Evolutionary conservation across 768 basidiomycete genomes (phyloP), one percentile per base, ranked within the genome.

Genomic region (Lactarius hengduanensis): DNA sequence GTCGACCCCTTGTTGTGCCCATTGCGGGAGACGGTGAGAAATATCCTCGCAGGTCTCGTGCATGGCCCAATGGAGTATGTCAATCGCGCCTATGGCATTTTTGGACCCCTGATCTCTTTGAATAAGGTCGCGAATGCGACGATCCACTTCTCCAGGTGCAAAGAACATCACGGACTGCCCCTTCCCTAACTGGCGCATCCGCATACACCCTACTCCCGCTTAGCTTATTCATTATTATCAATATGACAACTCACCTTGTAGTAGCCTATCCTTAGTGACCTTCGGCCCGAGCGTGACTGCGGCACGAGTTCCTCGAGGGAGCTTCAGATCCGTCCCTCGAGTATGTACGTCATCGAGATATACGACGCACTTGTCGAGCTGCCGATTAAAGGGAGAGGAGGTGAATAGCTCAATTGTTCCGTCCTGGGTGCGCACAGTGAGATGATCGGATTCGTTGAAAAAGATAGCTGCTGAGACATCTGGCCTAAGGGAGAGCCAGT

Each of bases 261-360:
- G 38, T 15, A 84, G 38, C 38, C 36, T 38, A 38, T 38, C 36
- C 38, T 40, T 40, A 40, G 38, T 40, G 38, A 40, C 38, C 38
- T 40, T 40, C 7, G 79, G 80, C 0, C 83, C 84, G 3, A 85
- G 68, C 2, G 82, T 83, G 5, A 84, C 81, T 9, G 77, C 80
- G 7, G 82, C 81, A 16, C 78, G 76, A 30, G 74, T 78, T 16
- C 74, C 62, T 0, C 36, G 62, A 0, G 84, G 84, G 30, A 85
- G 74, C 57, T 80, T 84, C 26, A 85, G 73, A 63, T 85, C 83
- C 0, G 84, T 85, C 9, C 84, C 84, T 68, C 83, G 65, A 30
- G 78, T 80, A 64, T 84, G 83, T 1, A 81, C 80, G 61, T 85
- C 84, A 55, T 85, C 83, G 1, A 85, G 78, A 67, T 84, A 85